Percentiles rank a stretch among this genome's conserved stretches.
Evolutionary conservation across 2,329 filamentous ascomycete species (phyloP).

Genomic region (Tolypocladium tropicale): DNA sequence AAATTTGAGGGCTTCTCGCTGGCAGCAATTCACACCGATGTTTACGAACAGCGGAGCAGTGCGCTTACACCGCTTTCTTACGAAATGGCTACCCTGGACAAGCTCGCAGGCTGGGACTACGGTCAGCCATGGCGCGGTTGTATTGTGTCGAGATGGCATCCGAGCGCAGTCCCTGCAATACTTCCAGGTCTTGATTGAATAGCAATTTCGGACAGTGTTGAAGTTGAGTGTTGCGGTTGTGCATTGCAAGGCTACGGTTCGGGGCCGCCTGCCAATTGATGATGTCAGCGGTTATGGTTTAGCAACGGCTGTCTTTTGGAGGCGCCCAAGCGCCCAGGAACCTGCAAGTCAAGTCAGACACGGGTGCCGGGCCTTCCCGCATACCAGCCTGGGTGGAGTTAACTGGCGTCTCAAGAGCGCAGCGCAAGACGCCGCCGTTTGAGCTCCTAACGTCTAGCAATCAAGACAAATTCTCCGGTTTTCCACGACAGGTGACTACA

Average conservation of each 20-base stretch:
- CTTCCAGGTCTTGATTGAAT: too few relatives aligned
- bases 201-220: neutral
- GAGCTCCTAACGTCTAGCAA: neutral
- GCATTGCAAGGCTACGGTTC: too few relatives aligned
- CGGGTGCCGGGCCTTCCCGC: neutral
- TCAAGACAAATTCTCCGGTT: neutral
- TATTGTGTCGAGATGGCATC: neutral
- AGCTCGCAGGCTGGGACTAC: too few relatives aligned
- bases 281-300: neutral
- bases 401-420: neutral
- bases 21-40: too few relatives aligned
- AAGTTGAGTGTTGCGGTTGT: neutral
- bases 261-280: neutral
- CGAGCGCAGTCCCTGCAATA: neutral
- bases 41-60: too few relatives aligned
- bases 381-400: neutral
- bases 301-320: neutral
- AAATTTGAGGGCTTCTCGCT: too few relatives aligned
- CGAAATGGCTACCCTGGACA: too few relatives aligned
- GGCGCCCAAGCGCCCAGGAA: neutral
- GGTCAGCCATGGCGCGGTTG: neutral
- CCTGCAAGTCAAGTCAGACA: too few relatives aligned
- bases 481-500: neutral
- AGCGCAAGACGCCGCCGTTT: neutral
- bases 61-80: too few relatives aligned